These are phyloP conservation scores for Leccinum ponderosum DNA, from an alignment of 1,284 basidiomycete species.

Conservation along the genomic window DNA sequence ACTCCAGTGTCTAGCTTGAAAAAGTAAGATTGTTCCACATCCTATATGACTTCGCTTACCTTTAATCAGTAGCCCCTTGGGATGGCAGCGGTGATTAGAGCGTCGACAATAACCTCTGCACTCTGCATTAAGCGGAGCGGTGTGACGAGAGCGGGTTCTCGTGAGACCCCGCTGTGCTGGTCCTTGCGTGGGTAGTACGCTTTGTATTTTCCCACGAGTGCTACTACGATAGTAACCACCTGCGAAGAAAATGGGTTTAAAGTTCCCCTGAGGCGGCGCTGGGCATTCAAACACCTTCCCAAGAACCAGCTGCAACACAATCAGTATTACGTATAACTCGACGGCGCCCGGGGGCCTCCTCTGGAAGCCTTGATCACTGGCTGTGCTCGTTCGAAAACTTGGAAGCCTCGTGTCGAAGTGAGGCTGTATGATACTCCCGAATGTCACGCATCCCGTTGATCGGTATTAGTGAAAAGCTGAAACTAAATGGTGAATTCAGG, in stretches of 20 bases:
- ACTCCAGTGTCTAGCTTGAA: slow-evolving; percentile 6
- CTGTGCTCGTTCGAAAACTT: not conserved
- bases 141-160: not conserved
- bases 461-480: too few species aligned
- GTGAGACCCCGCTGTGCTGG: not conserved
- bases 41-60: not conserved
- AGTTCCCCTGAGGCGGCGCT: too few species aligned
- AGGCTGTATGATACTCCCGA: not conserved
- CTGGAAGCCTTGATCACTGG: not conserved
- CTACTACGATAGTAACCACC: not conserved
- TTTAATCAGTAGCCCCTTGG: slow-evolving; percentile 1
- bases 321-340: not conserved
- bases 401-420: not conserved
- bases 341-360: not conserved
- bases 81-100: not conserved
- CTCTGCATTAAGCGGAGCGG: not conserved
- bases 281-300: too few species aligned
- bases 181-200: not conserved
- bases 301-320: too few species aligned
- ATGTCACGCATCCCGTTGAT: not conserved
- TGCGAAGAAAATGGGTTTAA: slow-evolving; percentile 27
- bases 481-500: not conserved
- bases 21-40: not conserved
- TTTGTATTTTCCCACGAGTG: slow-evolving; percentile 22
- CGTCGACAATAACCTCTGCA: not conserved